Percentiles rank a stretch among this genome's conserved stretches.
Conservation (phyloP, 805 yeast species). For the Isabelozyma gotoi region DNA sequence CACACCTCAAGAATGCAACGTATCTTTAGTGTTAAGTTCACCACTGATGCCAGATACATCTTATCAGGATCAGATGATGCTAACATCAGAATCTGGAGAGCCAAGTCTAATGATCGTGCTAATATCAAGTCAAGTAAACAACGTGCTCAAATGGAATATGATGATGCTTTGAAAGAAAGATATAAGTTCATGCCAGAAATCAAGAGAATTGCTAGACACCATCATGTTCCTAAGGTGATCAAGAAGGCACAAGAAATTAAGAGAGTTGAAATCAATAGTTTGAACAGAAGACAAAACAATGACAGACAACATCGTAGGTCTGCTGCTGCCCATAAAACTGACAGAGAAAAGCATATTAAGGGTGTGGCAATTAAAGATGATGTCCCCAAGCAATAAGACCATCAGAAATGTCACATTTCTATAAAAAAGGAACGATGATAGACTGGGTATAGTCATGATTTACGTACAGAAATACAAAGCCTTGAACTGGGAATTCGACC, state of each 20-base stretch:
- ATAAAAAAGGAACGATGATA: too few species aligned
- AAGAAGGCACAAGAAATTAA: constrained; percentile 91
- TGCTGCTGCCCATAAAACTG: constrained; percentile 58
- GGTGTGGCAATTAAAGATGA: constrained; percentile 68
- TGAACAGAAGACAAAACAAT: constrained; percentile 81
- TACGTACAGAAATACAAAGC: too few species aligned
- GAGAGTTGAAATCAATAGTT: constrained; percentile 64
- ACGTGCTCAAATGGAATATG: constrained; percentile 84
- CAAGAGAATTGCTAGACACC: constrained; percentile 82
- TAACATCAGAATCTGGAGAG: constrained; percentile 90
- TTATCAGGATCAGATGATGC: constrained; percentile 95
- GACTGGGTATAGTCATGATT: too few species aligned
- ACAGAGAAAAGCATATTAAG: constrained; percentile 83
- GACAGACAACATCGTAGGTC: constrained; percentile 75
- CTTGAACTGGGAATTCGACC: too few species aligned
- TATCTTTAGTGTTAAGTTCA: constrained; percentile 76
- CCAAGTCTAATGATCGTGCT: constrained; percentile 81
- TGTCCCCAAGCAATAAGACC: too few species aligned
- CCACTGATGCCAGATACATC: constrained; percentile 87
- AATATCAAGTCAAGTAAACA: constrained; percentile 78
- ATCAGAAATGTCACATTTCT: too few species aligned
- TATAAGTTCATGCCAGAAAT: constrained; percentile 97
- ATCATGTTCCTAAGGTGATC: constrained; percentile 85
- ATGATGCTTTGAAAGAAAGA: constrained; percentile 86
- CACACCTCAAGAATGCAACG: constrained; percentile 98